Conservation (phyloP, 2,329 filamentous ascomycete species). For the Penicillium occitanis region DNA sequence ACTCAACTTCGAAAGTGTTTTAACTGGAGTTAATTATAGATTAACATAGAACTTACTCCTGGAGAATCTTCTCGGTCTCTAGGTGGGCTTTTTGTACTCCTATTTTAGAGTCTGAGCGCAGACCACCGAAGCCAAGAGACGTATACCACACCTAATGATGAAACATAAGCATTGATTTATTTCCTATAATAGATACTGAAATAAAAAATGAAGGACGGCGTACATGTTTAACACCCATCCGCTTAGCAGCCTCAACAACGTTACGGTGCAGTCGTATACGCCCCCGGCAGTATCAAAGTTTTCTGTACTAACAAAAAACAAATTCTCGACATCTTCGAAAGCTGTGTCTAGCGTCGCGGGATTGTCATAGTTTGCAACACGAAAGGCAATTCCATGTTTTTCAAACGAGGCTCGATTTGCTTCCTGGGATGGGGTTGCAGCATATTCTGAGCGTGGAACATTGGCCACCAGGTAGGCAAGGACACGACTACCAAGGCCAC, state of each 20-base stretch:
- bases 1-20: no score
- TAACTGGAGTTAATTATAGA: no score
- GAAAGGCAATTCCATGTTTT: conserved; percentile 51
- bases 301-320: conserved; percentile 60
- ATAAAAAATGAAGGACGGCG: background rate
- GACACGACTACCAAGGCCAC: conserved; percentile 36
- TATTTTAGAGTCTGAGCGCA: conserved; percentile 13
- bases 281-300: conserved; percentile 48
- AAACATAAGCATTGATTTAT: background rate
- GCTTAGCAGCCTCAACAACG: conserved; percentile 56
- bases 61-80: no score
- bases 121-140: conserved; percentile 58
- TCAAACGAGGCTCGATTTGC: conserved; percentile 42
- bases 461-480: conserved; percentile 35
- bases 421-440: conserved; percentile 51
- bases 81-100: no score
- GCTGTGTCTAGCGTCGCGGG: conserved; percentile 47
- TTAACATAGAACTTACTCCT: no score
- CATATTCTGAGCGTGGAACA: conserved; percentile 46
- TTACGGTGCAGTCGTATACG: conserved; percentile 34
- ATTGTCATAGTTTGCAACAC: conserved; percentile 55
- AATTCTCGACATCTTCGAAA: conserved; percentile 53
- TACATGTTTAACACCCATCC: conserved; percentile 52
- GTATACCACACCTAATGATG: conserved; percentile 53
- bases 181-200: background rate